phyloP scores from a whole-genome alignment of 108 stramenopile species.

The Cyclotella kingstonii region DNA sequence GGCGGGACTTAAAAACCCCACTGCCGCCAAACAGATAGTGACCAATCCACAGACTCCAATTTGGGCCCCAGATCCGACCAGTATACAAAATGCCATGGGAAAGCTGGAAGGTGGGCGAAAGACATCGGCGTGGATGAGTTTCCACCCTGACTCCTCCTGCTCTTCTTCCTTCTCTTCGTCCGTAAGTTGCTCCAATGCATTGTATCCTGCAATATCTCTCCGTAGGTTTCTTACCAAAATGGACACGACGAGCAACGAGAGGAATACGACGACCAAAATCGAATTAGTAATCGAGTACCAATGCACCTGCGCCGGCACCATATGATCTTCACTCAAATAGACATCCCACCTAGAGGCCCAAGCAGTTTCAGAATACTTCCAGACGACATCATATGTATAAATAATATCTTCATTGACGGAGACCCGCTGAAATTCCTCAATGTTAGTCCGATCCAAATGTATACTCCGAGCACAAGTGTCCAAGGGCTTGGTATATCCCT shows the following conservation, averaged over 20 bases:
- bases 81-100: conserved; percentile 97
- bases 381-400: conserved; percentile 98
- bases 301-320: conserved; percentile 94
- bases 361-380: conserved; percentile 82
- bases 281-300: conserved; percentile 97
- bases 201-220: conserved; percentile 95
- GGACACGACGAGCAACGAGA: conserved; percentile 90
- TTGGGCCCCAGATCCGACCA: conserved; percentile 93
- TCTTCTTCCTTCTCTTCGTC: conserved; percentile 93
- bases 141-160: conserved; percentile 93
- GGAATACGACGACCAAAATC: conserved; percentile 93
- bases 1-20: conserved; percentile 94
- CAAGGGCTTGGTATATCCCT: conserved; percentile 67
- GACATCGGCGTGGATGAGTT: conserved; percentile 99
- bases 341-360: conserved; percentile 99
- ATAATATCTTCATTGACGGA: conserved; percentile 66
- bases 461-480: conserved; percentile 54
- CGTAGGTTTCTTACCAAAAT: conserved; percentile 95
- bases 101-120: conserved; percentile 93
- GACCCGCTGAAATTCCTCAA: conserved; percentile 56
- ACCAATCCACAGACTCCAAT: conserved; percentile 60
- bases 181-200: conserved; percentile 80
- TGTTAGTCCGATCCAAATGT: conserved; percentile 43
- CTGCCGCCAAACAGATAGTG: conserved; percentile 81
- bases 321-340: conserved; percentile 89